A percentile compares a stretch with the other conserved stretches of the same genome.
Conservation (phyloP, 2,329 filamentous ascomycete genomes). For the Meredithiella fracta region DNA sequence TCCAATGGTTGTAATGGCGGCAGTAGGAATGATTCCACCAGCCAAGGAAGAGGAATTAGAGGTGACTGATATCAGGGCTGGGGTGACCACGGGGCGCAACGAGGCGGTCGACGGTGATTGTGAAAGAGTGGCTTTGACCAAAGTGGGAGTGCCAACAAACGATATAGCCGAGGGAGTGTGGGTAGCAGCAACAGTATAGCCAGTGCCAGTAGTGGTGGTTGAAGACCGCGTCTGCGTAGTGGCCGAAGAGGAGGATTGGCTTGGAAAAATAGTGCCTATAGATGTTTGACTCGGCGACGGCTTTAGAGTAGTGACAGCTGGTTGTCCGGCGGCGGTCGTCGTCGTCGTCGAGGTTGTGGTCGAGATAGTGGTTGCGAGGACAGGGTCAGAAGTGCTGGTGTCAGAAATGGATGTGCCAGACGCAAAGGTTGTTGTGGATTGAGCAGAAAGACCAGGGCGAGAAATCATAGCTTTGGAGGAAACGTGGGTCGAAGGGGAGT, state of each 20-base stretch:
- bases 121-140: background rate
- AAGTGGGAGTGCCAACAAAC: constrained; percentile 1
- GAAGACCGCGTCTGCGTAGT: background rate
- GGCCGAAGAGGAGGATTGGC: background rate
- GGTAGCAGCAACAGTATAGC: background rate
- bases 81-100: background rate
- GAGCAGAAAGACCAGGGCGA: background rate
- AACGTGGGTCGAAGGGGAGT: constrained; percentile 11
- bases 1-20: constrained; percentile 11
- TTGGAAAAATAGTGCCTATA: background rate
- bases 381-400: too few relatives aligned
- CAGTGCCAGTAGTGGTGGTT: too few relatives aligned
- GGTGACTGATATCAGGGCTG: background rate
- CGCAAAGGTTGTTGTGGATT: background rate
- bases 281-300: background rate
- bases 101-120: background rate
- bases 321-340: background rate
- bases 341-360: background rate
- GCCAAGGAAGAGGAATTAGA: background rate
- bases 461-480: background rate
- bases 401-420: too few relatives aligned
- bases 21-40: constrained; percentile 4
- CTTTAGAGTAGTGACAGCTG: background rate
- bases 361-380: background rate
- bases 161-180: background rate